These are phyloP conservation scores for Leptodontidium sp. DNA, from an alignment of 2,329 filamentous ascomycete genomes.

Conservation along the genomic window DNA sequence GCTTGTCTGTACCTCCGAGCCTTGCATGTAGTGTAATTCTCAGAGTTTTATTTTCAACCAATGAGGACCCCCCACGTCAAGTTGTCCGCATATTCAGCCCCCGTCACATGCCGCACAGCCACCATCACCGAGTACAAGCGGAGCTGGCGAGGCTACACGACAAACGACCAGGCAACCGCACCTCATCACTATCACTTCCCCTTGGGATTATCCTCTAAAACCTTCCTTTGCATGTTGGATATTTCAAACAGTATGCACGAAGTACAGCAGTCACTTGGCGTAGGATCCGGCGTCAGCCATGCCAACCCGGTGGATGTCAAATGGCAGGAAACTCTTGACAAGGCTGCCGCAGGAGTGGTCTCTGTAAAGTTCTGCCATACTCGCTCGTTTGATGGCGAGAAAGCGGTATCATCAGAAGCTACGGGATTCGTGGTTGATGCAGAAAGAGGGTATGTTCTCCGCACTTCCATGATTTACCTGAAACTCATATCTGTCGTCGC, in stretches of 20 bases:
- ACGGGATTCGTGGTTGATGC: constrained; percentile 22
- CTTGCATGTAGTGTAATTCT: neutral
- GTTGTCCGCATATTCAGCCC: neutral
- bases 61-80: constrained; percentile 2
- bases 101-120: constrained; percentile 10
- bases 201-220: neutral
- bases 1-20: too few relatives aligned
- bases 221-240: neutral
- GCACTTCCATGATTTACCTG: neutral
- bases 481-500: neutral
- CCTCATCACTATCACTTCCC: neutral
- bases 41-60: neutral
- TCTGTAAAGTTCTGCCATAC: constrained; percentile 23
- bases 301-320: constrained; percentile 9
- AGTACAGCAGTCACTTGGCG: neutral
- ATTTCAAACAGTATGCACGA: constrained; percentile 1
- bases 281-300: neutral
- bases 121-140: neutral
- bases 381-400: constrained; percentile 19
- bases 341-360: constrained; percentile 15
- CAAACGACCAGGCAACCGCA: neutral
- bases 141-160: neutral
- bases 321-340: constrained; percentile 22
- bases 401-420: constrained; percentile 19
- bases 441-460: constrained; percentile 15